Base-by-base conservation (phyloP, 2,329 filamentous ascomycete genomes). In the Triangularia verruculosa region DNA sequence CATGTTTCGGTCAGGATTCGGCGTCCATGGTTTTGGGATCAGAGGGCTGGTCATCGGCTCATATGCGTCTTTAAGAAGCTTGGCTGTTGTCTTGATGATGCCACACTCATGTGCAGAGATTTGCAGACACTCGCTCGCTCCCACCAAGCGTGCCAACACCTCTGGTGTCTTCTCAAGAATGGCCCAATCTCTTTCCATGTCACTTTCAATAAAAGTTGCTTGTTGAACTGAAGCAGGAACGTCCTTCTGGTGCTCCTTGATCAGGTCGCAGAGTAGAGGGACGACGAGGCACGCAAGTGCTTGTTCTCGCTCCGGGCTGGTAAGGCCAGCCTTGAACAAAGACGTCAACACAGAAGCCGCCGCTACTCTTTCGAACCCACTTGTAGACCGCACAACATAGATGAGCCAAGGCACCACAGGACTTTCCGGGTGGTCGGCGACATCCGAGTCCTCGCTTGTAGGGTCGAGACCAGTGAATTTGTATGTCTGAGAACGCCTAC, bases 91-190 rank as follows among this genome's bases (percentile, higher is more conserved):
- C 68, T 78, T 79, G 56, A 83, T 76, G 1, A 79, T 82, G 25
- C 79, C 76, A 62, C 81, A 82, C 65, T 97, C 91, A 52, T 89
- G 89, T 0, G 93, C 92, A 39, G 92, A 88, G 70, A 89, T 90
- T 75, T 98, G 94, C 60, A 98, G 81, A 64, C 86, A 83, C 65
- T 90, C 86, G 73, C 89, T 92, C 71, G 95, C 91, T 25, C 87
- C 86, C 17, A 97, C 87, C 43, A 98, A 81, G 54, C 88, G 86
- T 15, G 92, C 91, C 61, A 98, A 80, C 11, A 96, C 84, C 1
- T 86, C 83, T 7, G 93, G 91, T 1, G 90, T 87, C 66, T 86
- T 86, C 73, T 94, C 91, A 61, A 87, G 81, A 12, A 92, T 80
- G 8, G 78, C 74, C 70, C 84, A 81, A 22, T 79, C 78, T 12